A percentile compares a stretch with the other conserved stretches of the same genome.
Conservation (phyloP, 1,284 basidiomycete species). For the Sporisorium scitamineum region DNA sequence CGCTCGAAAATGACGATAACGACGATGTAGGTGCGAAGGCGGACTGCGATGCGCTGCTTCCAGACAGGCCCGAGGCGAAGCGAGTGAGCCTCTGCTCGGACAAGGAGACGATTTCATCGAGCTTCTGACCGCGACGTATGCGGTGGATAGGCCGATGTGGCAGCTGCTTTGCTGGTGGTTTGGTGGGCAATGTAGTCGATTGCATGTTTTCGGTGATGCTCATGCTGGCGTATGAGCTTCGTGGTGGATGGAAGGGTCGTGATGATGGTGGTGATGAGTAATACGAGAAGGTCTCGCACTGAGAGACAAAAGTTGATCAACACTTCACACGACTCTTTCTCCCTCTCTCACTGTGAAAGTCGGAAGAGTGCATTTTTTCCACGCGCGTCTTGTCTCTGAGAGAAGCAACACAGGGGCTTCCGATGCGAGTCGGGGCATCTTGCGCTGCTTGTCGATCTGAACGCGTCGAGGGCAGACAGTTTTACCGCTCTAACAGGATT, state of each 20-base stretch:
- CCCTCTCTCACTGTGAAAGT: background rate
- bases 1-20: conserved; percentile 3
- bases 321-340: background rate
- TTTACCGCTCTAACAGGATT: conserved; percentile 6
- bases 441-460: background rate
- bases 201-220: conserved; percentile 35
- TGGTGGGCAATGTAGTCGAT: conserved; percentile 9
- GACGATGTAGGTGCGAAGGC: conserved; percentile 8
- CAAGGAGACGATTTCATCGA: conserved; percentile 42
- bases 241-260: background rate
- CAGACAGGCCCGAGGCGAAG: conserved; percentile 7
- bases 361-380: conserved; percentile 1
- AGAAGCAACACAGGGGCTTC: conserved; percentile 13
- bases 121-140: conserved; percentile 54
- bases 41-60: conserved; percentile 2
- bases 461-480: conserved; percentile 9
- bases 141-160: conserved; percentile 27
- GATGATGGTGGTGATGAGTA: conserved; percentile 2
- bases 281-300: background rate
- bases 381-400: conserved; percentile 10
- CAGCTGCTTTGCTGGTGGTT: conserved; percentile 11
- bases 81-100: conserved; percentile 20
- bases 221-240: conserved; percentile 9
- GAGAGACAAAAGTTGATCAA: background rate
- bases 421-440: background rate